A percentile compares a stretch with the other conserved stretches of the same genome.
Conservation (phyloP, 1,284 basidiomycete species). For the Ceratobasidium sp. region DNA sequence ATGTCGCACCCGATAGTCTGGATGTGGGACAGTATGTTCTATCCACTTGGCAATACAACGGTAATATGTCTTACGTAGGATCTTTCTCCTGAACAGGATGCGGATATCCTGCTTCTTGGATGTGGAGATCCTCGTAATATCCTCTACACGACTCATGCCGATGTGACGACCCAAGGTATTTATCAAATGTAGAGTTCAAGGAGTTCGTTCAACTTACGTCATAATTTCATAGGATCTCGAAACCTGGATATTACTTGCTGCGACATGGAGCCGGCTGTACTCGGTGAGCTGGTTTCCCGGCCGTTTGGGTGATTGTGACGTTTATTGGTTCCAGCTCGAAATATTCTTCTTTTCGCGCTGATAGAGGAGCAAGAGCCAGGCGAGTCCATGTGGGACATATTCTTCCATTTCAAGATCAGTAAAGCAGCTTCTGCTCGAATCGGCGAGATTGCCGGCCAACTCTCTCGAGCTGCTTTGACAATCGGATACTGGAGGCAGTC, state of each 20-base stretch:
- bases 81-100: conserved; percentile 63
- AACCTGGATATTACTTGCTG: conserved; percentile 71
- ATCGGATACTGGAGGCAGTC: conserved; percentile 63
- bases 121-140: conserved; percentile 72
- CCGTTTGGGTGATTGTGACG: neutral
- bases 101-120: conserved; percentile 66
- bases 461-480: conserved; percentile 58
- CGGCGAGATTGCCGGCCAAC: conserved; percentile 62
- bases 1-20: conserved; percentile 32
- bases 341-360: conserved; percentile 58
- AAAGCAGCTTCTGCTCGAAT: conserved; percentile 59
- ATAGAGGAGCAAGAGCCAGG: conserved; percentile 57
- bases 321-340: conserved; percentile 58
- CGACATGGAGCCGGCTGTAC: conserved; percentile 68
- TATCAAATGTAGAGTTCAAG: conserved; percentile 5
- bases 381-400: conserved; percentile 67
- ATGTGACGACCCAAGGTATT: conserved; percentile 56
- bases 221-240: conserved; percentile 51
- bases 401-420: conserved; percentile 69
- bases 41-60: conserved; percentile 69
- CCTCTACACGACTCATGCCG: conserved; percentile 65
- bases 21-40: conserved; percentile 7
- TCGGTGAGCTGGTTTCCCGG: conserved; percentile 60
- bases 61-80: conserved; percentile 65
- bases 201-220: too few relatives aligned